Evolutionary conservation across 176 grass and related monocot genomes (phyloP).

Genomic region (Oryza longistaminata): DNA sequence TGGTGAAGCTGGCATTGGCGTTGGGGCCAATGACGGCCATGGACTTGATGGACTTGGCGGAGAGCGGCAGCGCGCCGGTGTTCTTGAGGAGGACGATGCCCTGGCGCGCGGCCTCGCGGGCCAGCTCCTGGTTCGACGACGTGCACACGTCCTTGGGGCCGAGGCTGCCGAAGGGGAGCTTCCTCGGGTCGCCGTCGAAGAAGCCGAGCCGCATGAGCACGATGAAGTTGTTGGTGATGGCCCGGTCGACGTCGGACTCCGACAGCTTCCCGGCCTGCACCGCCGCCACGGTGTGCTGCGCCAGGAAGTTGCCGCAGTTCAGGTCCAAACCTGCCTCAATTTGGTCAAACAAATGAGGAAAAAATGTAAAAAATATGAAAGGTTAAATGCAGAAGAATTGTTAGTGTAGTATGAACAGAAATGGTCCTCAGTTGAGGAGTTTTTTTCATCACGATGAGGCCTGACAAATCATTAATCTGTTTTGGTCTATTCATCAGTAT

Average conservation of each 20-base stretch:
- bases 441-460: background rate
- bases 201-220: conserved; percentile 82
- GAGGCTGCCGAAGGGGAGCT: conserved; percentile 63
- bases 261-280: conserved; percentile 65
- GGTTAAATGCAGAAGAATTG: background rate
- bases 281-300: conserved; percentile 62
- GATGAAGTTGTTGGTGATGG: conserved; percentile 90
- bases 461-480: background rate
- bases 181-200: conserved; percentile 83
- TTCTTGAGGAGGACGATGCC: conserved; percentile 99
- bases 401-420: background rate
- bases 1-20: conserved; percentile 85
- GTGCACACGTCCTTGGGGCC: conserved; percentile 85
- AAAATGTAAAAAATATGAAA: background rate
- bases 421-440: background rate
- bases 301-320: conserved; percentile 80
- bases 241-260: conserved; percentile 67
- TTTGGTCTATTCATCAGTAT: background rate
- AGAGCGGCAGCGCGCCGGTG: conserved; percentile 59
- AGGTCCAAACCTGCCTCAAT: conserved; percentile 74
- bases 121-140: conserved; percentile 68
- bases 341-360: background rate
- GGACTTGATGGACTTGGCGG: conserved; percentile 53
- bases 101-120: conserved; percentile 73
- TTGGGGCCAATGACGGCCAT: conserved; percentile 95